Evolutionary conservation across 2,329 filamentous ascomycete species (phyloP), one percentile per base, ranked within the genome.

Genomic region (Macrophomina tecta): DNA sequence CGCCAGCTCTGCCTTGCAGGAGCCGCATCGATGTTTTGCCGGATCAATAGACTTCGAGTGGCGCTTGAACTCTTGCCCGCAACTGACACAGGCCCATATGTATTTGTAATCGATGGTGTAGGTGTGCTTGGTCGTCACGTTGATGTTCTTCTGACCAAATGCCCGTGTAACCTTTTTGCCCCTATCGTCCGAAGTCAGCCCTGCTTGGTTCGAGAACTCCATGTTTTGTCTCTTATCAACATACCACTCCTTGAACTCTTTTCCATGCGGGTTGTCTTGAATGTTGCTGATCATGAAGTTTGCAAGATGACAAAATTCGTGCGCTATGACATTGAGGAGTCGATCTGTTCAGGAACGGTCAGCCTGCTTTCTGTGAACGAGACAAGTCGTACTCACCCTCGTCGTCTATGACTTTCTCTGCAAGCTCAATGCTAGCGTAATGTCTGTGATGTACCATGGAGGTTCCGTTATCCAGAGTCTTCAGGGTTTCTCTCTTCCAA

Each of bases 81-180:
- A 98, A 76, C 94, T 98, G 49, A 86, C 82, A 30, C 66, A 67
- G 16, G 51, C 55, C 94, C 95, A 98, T 23, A 94, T 81, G 75
- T 94, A 99, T 81, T 94, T 96, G 82, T 92, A 97, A 72, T 94
- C 90, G 73, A 98, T 98, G 60, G 90, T 86, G 77, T 97, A 99
- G 38, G 83, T 86, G 78, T 99, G 94, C 75, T 92, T 96, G 0
- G 94, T 97, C 1, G 93, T 97, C 23, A 98, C 92, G 40, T 89
- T 81, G 51, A 97, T 80, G 4, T 87, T 89, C 2, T 87, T 83
- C 71, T 94, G 91, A 2, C 70, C 71, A 81, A 86, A 78, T 82
- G 87, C 77, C 82, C 86, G 61, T n/a, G 56, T 55, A n/a, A 67
- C 65, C 28, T 56, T 67, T 23, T 76, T 73, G 4, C 83, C 89